Percentiles rank a stretch among this genome's conserved stretches.
phyloP scores from a whole-genome alignment of 306 rosid species.

The Luffa acutangula region DNA sequence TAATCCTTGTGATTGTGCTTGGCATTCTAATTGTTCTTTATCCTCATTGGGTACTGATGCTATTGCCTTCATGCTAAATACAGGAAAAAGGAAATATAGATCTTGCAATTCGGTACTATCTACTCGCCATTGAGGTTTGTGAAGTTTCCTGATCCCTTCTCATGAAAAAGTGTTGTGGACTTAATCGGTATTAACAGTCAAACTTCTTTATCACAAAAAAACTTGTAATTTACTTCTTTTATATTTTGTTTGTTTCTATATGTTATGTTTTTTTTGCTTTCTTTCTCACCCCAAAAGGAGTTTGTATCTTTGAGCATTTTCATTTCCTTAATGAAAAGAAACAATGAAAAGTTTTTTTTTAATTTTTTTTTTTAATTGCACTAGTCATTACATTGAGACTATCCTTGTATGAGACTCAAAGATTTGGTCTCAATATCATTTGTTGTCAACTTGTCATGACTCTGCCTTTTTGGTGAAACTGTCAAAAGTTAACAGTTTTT shows the following conservation, averaged over 20 bases:
- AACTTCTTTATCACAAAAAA: no score
- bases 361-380: no score
- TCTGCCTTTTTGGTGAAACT: not conserved
- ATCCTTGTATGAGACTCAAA: not conserved
- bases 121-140: conserved; percentile 89
- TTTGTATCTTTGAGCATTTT: no score
- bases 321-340: no score
- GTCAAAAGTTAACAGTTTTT: not conserved
- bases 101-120: conserved; percentile 56
- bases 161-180: not conserved
- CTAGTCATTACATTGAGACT: no score
- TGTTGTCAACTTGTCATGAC: not conserved
- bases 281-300: no score
- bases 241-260: not conserved
- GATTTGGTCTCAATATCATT: not conserved
- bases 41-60: not conserved
- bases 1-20: conserved; percentile 4
- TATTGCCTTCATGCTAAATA: conserved; percentile 1
- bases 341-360: no score
- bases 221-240: not conserved
- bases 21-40: not conserved
- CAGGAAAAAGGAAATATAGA: conserved; percentile 60
- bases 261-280: no score
- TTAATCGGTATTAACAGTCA: not conserved
- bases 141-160: not conserved